phyloP scores from a whole-genome alignment of 106 monocot species.

The Dioscorea alata region DNA sequence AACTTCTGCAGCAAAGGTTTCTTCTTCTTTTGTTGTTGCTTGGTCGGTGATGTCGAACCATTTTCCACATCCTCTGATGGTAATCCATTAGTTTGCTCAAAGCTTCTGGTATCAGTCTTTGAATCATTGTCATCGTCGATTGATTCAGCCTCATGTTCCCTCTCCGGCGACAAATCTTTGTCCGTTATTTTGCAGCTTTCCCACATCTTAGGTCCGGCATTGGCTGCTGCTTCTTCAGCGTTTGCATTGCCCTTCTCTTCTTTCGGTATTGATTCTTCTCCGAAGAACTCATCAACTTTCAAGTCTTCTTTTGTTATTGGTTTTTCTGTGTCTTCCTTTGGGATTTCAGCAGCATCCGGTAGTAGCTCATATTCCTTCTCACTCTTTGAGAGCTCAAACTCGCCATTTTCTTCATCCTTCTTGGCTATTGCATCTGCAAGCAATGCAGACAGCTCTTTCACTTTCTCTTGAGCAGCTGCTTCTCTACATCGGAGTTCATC shows the following conservation, averaged over 20 bases:
- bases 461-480: slow-evolving; percentile 28
- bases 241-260: slow-evolving; percentile 29
- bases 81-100: slow-evolving; percentile 24
- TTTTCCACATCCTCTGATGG: slow-evolving; percentile 12
- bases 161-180: slow-evolving; percentile 27
- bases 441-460: slow-evolving; percentile 30
- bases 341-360: neutral
- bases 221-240: slow-evolving; percentile 7
- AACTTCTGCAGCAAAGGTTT: slow-evolving; percentile 42
- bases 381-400: neutral
- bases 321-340: slow-evolving; percentile 2
- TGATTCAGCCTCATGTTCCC: slow-evolving; percentile 36
- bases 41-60: slow-evolving; percentile 21
- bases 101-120: slow-evolving; percentile 30
- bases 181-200: slow-evolving; percentile 15
- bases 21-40: slow-evolving; percentile 47
- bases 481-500: slow-evolving; percentile 29
- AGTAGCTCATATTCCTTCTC: slow-evolving; percentile 8
- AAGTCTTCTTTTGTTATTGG: neutral
- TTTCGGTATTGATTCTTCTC: slow-evolving; percentile 3
- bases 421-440: slow-evolving; percentile 24
- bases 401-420: slow-evolving; percentile 24
- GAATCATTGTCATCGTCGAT: slow-evolving; percentile 30
- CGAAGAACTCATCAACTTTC: slow-evolving; percentile 1
- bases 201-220: slow-evolving; percentile 11